These are phyloP conservation scores for Fraxinus americana DNA, from an alignment of 257 asterid species.

Conservation along the genomic window DNA sequence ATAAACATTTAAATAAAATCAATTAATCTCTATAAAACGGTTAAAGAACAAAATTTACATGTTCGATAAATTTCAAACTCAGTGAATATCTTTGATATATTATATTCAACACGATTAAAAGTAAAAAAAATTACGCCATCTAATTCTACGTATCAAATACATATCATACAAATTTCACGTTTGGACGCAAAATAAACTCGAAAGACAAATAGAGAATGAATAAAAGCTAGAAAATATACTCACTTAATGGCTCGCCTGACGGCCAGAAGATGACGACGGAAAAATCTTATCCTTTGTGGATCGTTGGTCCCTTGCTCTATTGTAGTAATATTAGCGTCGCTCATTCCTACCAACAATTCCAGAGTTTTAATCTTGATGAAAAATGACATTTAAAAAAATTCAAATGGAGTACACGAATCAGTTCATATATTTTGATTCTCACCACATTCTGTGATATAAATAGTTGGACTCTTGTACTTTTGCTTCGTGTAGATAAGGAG, in stretches of 20 bases:
- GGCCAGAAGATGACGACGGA: conserved; percentile 41
- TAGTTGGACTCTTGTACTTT: conserved; percentile 39
- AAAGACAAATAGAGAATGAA: not conserved
- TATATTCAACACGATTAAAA: no score
- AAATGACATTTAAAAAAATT: not conserved
- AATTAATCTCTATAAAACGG: no score
- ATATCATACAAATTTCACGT: no score
- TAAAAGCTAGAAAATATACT: not conserved
- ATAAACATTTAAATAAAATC: no score
- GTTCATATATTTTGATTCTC: not conserved
- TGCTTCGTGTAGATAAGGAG: conserved; percentile 42
- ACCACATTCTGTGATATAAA: conserved; percentile 53
- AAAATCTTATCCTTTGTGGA: conserved; percentile 35
- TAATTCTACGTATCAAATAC: no score
- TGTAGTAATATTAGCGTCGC: conserved; percentile 21
- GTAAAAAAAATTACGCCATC: no score
- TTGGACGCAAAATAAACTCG: not conserved
- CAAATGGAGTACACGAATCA: not conserved
- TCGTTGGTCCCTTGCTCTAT: conserved; percentile 17
- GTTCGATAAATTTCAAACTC: no score
- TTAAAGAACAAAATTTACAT: no score
- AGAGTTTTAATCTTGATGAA: not conserved
- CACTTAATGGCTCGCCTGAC: conserved; percentile 40
- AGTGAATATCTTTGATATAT: no score
- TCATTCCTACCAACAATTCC: conserved; percentile 20